A percentile compares a stretch with the other conserved stretches of the same genome.
These are phyloP conservation scores for Crinitomyces ghanaensis DNA, from an alignment of 805 yeast genomes.

Conservation along the genomic window DNA sequence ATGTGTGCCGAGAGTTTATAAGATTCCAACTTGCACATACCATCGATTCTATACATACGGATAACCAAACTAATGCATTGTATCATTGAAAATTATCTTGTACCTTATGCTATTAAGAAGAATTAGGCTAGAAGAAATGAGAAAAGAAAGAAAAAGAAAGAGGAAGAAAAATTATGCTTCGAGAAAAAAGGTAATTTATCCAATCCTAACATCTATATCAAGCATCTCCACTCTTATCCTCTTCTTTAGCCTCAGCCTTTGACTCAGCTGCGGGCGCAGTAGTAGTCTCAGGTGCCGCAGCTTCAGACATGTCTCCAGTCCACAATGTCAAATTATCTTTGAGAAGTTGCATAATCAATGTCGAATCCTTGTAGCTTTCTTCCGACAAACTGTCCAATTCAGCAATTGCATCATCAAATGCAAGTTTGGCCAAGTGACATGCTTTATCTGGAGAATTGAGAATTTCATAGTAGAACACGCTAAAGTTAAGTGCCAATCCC, in stretches of 20 bases:
- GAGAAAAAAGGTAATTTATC: too few species aligned
- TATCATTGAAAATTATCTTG: too few species aligned
- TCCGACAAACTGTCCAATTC: conserved; percentile 95
- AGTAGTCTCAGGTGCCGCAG: conserved; percentile 16
- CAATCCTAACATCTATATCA: too few species aligned
- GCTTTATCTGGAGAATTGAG: conserved; percentile 98
- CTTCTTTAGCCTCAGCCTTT: conserved; percentile 11
- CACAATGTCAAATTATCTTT: conserved; percentile 97
- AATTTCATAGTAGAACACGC: conserved; percentile 96
- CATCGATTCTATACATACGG: too few species aligned
- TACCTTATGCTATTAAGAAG: too few species aligned
- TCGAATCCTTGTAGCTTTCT: conserved; percentile 97
- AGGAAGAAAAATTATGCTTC: too few species aligned
- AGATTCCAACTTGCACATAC: too few species aligned
- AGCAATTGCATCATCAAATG: conserved; percentile 98
- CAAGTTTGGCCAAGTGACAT: conserved; percentile 97
- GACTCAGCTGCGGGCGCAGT: conserved; percentile 14
- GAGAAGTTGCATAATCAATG: conserved; percentile 96
- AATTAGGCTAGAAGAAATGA: too few species aligned
- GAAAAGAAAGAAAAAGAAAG: too few species aligned
- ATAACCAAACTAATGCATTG: too few species aligned
- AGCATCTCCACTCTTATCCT: conserved; percentile 2
- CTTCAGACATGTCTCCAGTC: conserved; percentile 31
- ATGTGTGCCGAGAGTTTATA: too few species aligned
- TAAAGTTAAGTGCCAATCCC: conserved; percentile 95